Percentiles rank a stretch among this genome's conserved stretches.
These are phyloP conservation scores for Vitis hybrid DNA, from an alignment of 177 flowering plant species.

Conservation along the genomic window DNA sequence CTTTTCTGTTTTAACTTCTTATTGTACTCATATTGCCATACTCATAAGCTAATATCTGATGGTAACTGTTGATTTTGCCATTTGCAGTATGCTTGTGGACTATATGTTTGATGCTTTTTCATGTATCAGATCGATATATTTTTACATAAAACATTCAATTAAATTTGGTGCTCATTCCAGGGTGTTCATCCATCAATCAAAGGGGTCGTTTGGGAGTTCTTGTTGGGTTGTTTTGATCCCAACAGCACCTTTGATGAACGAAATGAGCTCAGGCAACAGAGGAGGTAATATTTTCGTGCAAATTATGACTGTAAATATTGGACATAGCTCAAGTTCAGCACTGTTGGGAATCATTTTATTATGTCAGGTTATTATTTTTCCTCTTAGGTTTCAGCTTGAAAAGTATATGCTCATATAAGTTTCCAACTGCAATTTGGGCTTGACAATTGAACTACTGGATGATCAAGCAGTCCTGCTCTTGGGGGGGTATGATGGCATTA, in stretches of 20 bases:
- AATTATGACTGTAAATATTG: neutral
- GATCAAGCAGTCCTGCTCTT: too few relatives aligned
- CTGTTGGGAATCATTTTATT: neutral
- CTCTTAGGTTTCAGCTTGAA: too few relatives aligned
- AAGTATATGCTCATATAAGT: too few relatives aligned
- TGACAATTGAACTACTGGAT: too few relatives aligned
- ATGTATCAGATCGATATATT: slow-evolving; percentile 1
- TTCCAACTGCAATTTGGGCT: too few relatives aligned
- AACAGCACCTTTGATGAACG: slow-evolving; percentile 72
- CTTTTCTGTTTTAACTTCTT: neutral
- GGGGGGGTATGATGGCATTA: too few relatives aligned
- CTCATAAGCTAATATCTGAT: neutral
- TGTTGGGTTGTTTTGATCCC: slow-evolving; percentile 88
- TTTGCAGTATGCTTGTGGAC: neutral
- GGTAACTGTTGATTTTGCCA: neutral
- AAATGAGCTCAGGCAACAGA: slow-evolving; percentile 49
- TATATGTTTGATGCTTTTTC: neutral
- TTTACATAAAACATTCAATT: too few relatives aligned
- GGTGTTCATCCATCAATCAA: slow-evolving; percentile 88
- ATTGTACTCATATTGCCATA: neutral
- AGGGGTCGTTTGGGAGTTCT: slow-evolving; percentile 90
- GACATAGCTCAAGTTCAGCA: neutral
- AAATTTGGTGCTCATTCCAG: slow-evolving; percentile 29
- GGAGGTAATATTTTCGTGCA: slow-evolving; percentile 52
- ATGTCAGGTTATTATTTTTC: neutral